These are phyloP conservation scores for Talaromyces sp. DNA, from an alignment of 2,329 filamentous ascomycete genomes.

Conservation along the genomic window DNA sequence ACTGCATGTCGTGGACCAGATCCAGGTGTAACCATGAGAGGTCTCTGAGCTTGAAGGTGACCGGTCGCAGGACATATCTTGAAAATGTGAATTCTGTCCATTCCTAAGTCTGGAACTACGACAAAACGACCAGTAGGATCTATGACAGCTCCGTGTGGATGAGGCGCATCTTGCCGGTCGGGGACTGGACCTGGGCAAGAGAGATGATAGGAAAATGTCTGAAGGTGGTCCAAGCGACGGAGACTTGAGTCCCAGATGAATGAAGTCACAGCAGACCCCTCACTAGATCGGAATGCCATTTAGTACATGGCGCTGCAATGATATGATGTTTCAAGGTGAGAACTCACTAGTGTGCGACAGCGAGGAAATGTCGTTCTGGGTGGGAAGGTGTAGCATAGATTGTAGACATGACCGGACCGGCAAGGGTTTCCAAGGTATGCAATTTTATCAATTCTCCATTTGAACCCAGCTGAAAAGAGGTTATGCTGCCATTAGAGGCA, in stretches of 20 bases:
- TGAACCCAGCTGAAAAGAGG: constrained; percentile 14
- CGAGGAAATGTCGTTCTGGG: constrained; percentile 13
- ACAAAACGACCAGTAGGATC: constrained; percentile 52
- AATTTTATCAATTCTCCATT: constrained; percentile 19
- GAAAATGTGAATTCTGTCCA: constrained; percentile 59
- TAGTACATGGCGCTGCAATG: background rate
- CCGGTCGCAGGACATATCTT: constrained; percentile 51
- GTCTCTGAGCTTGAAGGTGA: constrained; percentile 49
- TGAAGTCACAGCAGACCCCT: constrained; percentile 15
- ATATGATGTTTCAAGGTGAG: background rate
- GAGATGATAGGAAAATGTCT: constrained; percentile 21
- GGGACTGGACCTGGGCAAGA: constrained; percentile 45
- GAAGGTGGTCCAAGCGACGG: constrained; percentile 9
- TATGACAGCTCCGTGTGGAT: constrained; percentile 56
- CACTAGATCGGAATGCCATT: background rate
- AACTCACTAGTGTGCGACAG: constrained; percentile 27
- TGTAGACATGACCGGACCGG: constrained; percentile 22
- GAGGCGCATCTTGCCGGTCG: constrained; percentile 57
- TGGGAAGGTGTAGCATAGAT: constrained; percentile 13
- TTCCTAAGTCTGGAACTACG: constrained; percentile 57
- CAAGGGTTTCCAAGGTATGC: constrained; percentile 9
- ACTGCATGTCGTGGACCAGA: constrained; percentile 58
- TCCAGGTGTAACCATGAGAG: constrained; percentile 48
- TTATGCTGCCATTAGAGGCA: constrained; percentile 21
- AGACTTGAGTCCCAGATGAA: constrained; percentile 9